Evolutionary conservation across 352 stramenopile genomes (phyloP), one percentile per base, ranked within the genome.

Genomic region (Phytophthora palmivora): DNA sequence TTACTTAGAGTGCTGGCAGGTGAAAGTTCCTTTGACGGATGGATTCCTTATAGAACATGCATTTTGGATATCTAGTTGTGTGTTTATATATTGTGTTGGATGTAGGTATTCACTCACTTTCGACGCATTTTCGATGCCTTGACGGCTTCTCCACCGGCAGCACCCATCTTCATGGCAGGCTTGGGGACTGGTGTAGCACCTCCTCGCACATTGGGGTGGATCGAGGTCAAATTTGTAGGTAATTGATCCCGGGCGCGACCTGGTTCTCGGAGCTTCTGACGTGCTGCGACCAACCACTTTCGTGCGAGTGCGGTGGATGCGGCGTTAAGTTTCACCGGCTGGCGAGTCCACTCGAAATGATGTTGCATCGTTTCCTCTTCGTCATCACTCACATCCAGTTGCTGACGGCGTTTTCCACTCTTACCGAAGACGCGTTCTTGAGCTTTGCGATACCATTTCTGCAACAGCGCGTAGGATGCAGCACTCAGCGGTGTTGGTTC

Each of bases 371-470:
- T 71, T 45, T 96, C 87, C 36, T 96, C 87, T 52, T 97, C 89
- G 51, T 97, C 88, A 65, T 97, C 89, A 44, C 87, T 96, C 37
- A 97, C 84, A 38, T 96, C 81, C 10, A 91, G 56, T 45, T 78
- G 64, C 28, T 78, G 80, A 36, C 77, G 82, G 1, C 76, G 71
- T 16, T 85, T 82, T 41, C 83, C 87, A 38, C 70, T 73, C 56
- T 88, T 86, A 24, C 84, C 88, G 50, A 95, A 96, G 8, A 97
- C 70, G n/a, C 85, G 91, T 30, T 95, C 82, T 67, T 97, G 88
- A 10, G 95, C 95, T 39, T 88, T 89, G 28, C 72, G 76, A 70
- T 98, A 97, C 95, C 95, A 98, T 47, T 93, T 88, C 36, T 96
- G 78, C 49, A 98, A 81, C 28, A 98, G 82, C 14, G 93, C 91